phyloP scores from a whole-genome alignment of 2,329 filamentous ascomycete species.

The Anthostomella pinea region DNA sequence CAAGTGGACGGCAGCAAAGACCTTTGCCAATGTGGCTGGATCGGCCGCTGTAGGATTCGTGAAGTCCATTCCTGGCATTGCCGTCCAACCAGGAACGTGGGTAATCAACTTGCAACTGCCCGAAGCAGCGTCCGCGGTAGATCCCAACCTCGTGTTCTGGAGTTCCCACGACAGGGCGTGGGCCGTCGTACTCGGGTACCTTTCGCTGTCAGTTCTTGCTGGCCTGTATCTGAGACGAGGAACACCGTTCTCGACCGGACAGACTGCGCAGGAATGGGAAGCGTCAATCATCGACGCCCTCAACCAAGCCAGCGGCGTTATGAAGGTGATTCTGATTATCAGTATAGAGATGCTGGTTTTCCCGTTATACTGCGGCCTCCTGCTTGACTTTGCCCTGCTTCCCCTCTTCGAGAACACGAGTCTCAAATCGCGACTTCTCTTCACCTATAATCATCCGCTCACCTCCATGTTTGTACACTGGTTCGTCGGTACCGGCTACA shows the following conservation, averaged over 20 bases:
- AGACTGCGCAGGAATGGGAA: slow-evolving; percentile 63
- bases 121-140: slow-evolving; percentile 37
- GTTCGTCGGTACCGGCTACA: slow-evolving; percentile 98
- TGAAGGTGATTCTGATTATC: slow-evolving; percentile 98
- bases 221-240: slow-evolving; percentile 76
- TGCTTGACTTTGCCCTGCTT: slow-evolving; percentile 84
- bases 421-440: slow-evolving; percentile 71
- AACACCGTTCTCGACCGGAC: slow-evolving; percentile 60
- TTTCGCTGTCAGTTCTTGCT: slow-evolving; percentile 70
- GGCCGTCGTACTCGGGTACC: slow-evolving; percentile 79
- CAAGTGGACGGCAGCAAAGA: slow-evolving; percentile 27
- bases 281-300: slow-evolving; percentile 77
- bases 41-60: slow-evolving; percentile 27
- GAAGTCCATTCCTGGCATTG: slow-evolving; percentile 30
- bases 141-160: slow-evolving; percentile 66
- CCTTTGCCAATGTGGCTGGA: slow-evolving; percentile 14
- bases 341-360: slow-evolving; percentile 99
- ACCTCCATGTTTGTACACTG: slow-evolving; percentile 96
- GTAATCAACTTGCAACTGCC: slow-evolving; percentile 53
- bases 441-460: slow-evolving; percentile 74
- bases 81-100: slow-evolving; percentile 53
- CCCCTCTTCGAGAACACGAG: slow-evolving; percentile 84
- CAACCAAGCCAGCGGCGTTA: slow-evolving; percentile 90
- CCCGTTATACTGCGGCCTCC: slow-evolving; percentile 88
- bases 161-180: slow-evolving; percentile 60